A percentile compares a stretch with the other conserved stretches of the same genome.
phyloP scores from a whole-genome alignment of 495 filamentous ascomycete species.

The Xylaria cubensis region DNA sequence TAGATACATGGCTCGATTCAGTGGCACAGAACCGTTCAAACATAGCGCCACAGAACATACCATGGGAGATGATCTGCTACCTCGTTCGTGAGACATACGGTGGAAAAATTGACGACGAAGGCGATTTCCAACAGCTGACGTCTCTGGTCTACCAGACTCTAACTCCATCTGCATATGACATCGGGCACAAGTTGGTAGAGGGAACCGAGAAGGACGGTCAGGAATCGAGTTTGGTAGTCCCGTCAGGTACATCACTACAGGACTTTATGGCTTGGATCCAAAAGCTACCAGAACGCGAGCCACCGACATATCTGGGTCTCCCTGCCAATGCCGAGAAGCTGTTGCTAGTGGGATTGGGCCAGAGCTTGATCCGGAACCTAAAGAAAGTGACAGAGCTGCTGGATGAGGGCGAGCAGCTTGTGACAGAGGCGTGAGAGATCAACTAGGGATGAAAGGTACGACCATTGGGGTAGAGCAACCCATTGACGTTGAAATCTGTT shows the following conservation, averaged over 20 bases:
- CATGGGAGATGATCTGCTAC: conserved; percentile 95
- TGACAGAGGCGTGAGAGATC: conserved; percentile 64
- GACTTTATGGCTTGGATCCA: conserved; percentile 95
- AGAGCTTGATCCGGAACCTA: conserved; percentile 83
- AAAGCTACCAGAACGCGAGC: conserved; percentile 89
- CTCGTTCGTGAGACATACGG: conserved; percentile 94
- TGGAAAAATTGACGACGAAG: conserved; percentile 93
- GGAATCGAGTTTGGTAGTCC: conserved; percentile 73
- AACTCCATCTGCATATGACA: conserved; percentile 87
- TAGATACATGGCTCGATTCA: conserved; percentile 91
- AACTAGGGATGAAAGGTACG: not conserved
- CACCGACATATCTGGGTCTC: conserved; percentile 94
- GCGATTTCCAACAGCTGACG: conserved; percentile 77
- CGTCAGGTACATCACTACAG: conserved; percentile 76
- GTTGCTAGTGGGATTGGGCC: conserved; percentile 86
- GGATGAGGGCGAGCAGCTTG: conserved; percentile 92
- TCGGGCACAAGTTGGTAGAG: conserved; percentile 85
- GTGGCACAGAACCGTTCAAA: conserved; percentile 86
- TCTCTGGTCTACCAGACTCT: conserved; percentile 76
- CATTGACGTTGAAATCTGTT: not conserved
- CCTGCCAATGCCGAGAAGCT: conserved; percentile 97
- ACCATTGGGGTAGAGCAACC: not conserved
- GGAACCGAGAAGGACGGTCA: conserved; percentile 50
- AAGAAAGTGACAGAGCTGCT: conserved; percentile 81
- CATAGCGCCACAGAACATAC: conserved; percentile 88